Conservation (phyloP, 768 basidiomycete genomes). For the Boletus edulis region DNA sequence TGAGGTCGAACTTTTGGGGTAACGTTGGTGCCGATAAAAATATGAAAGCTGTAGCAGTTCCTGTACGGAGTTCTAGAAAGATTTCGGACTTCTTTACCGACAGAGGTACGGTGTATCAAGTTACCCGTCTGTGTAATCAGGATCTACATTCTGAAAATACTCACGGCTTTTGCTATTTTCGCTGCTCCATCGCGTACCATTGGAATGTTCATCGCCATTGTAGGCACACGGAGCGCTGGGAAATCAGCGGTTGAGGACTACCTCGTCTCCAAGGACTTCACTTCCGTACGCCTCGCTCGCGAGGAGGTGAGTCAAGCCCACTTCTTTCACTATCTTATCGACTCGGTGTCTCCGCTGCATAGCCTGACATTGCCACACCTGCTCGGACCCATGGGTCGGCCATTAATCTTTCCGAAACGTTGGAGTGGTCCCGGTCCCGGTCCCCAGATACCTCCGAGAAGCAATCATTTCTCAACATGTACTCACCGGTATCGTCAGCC, state of each 20-base stretch:
- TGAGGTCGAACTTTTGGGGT: too few relatives aligned
- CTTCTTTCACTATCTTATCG: background rate
- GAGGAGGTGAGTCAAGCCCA: constrained; percentile 16
- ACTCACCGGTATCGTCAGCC: constrained; percentile 15
- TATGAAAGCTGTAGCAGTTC: too few relatives aligned
- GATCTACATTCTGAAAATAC: too few relatives aligned
- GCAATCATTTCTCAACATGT: constrained; percentile 20
- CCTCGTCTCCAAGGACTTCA: constrained; percentile 58
- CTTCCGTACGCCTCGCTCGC: constrained; percentile 40
- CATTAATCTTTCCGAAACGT: background rate
- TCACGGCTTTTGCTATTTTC: background rate
- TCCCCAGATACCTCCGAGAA: constrained; percentile 3
- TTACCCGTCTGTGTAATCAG: too few relatives aligned
- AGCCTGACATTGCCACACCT: constrained; percentile 4
- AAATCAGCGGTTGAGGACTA: constrained; percentile 60
- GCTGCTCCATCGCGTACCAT: background rate
- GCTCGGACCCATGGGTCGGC: background rate
- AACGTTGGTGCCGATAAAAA: too few relatives aligned
- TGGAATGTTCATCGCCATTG: constrained; percentile 65
- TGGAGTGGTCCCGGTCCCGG: background rate
- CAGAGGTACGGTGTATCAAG: too few relatives aligned
- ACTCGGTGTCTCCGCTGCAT: background rate
- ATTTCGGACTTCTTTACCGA: too few relatives aligned
- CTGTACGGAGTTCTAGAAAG: too few relatives aligned
- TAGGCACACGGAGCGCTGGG: constrained; percentile 62